Evolutionary conservation across 2,329 filamentous ascomycete species (phyloP).

Genomic region (Fusarium fujikuroi): DNA sequence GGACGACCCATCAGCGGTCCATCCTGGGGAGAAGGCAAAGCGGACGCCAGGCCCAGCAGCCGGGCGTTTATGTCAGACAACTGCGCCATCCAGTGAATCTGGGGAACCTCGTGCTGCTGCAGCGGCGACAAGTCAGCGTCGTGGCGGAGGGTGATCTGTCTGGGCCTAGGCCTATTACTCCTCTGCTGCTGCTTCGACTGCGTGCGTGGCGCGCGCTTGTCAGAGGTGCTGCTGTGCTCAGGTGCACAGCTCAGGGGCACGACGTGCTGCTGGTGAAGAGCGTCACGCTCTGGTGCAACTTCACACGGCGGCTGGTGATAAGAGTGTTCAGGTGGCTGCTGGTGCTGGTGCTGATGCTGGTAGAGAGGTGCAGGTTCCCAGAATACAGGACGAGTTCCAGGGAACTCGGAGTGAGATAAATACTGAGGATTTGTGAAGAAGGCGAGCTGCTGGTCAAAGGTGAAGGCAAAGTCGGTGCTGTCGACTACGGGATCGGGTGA

Average conservation of each 20-base stretch:
- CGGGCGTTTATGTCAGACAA: slow-evolving; percentile 53
- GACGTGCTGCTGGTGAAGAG: slow-evolving; percentile 8
- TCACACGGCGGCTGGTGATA: slow-evolving; percentile 15
- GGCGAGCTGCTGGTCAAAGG: slow-evolving; percentile 48
- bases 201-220: slow-evolving; percentile 40
- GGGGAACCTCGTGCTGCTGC: slow-evolving; percentile 35
- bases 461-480: slow-evolving; percentile 50
- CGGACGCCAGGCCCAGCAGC: slow-evolving; percentile 52
- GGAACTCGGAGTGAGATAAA: slow-evolving; percentile 46
- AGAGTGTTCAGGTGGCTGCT: not conserved
- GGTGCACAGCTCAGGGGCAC: slow-evolving; percentile 39
- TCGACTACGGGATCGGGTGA: slow-evolving; percentile 46
- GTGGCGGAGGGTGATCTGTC: slow-evolving; percentile 49
- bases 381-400: slow-evolving; percentile 30
- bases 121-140: slow-evolving; percentile 32
- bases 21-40: slow-evolving; percentile 45
- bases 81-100: slow-evolving; percentile 53
- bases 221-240: slow-evolving; percentile 39
- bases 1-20: slow-evolving; percentile 33
- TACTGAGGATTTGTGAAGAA: slow-evolving; percentile 44
- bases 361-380: slow-evolving; percentile 36
- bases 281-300: slow-evolving; percentile 35
- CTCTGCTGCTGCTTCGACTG: slow-evolving; percentile 37
- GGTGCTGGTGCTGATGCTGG: not conserved
- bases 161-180: slow-evolving; percentile 38